A percentile compares a stretch with the other conserved stretches of the same genome.
phyloP scores from a whole-genome alignment of 371 early-diverging fungal genomes.

The Massospora cicadina region DNA sequence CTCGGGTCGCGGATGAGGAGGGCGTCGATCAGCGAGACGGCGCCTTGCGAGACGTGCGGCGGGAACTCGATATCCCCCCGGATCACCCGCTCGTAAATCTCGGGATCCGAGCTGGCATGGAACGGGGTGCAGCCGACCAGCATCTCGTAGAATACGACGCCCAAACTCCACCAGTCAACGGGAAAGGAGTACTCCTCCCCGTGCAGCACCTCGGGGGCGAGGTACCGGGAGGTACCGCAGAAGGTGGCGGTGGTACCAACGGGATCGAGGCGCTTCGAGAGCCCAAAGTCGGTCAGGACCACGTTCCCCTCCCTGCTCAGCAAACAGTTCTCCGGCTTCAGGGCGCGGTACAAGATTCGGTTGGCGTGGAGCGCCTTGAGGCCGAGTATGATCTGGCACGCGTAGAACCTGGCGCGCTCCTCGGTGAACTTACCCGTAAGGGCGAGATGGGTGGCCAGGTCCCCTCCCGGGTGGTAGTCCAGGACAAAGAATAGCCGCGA shows the following conservation, averaged over 20 bases:
- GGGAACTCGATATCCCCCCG: constrained; percentile 33
- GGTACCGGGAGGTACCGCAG: constrained; percentile 52
- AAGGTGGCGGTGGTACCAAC: constrained; percentile 29
- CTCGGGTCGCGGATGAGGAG: constrained; percentile 28
- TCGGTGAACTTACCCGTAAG: constrained; percentile 31
- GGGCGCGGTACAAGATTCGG: constrained; percentile 37
- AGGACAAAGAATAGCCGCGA: constrained; percentile 44
- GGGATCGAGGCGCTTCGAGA: constrained; percentile 37
- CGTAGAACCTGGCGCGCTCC: constrained; percentile 35
- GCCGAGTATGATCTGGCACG: constrained; percentile 41
- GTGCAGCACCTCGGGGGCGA: constrained; percentile 51
- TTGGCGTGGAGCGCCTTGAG: constrained; percentile 42
- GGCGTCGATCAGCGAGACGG: constrained; percentile 21
- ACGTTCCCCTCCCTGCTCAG: constrained; percentile 44
- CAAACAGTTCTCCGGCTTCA: constrained; percentile 40
- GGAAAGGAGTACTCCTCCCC: constrained; percentile 33
- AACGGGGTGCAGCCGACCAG: constrained; percentile 43
- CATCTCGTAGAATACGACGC: constrained; percentile 59
- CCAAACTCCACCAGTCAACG: constrained; percentile 69
- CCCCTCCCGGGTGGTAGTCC: constrained; percentile 59
- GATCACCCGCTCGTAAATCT: constrained; percentile 37
- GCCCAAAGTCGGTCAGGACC: constrained; percentile 55
- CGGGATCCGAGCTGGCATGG: constrained; percentile 25
- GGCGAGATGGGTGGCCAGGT: constrained; percentile 45
- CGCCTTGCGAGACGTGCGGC: constrained; percentile 17